A percentile compares a stretch with the other conserved stretches of the same genome.
Evolutionary conservation across 2,329 filamentous ascomycete genomes (phyloP).

Genomic region (Trichophaea hybrida): DNA sequence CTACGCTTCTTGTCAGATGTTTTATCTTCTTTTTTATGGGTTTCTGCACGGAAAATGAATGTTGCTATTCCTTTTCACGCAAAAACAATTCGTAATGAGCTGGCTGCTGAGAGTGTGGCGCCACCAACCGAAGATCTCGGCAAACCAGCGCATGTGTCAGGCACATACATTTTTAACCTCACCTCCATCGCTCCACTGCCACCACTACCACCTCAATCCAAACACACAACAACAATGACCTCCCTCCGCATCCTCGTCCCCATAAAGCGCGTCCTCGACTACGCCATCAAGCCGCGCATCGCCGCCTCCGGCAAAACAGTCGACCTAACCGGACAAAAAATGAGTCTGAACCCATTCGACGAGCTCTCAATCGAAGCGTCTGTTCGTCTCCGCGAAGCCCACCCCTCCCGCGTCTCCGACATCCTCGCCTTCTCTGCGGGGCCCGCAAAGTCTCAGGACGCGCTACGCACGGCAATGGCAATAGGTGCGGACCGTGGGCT

Average conservation of each 20-base stretch:
- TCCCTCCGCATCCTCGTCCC: conserved; percentile 42
- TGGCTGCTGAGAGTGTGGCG: background rate
- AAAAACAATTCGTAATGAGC: background rate
- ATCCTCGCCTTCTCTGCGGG: conserved; percentile 84
- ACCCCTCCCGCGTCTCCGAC: conserved; percentile 65
- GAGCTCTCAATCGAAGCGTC: conserved; percentile 96
- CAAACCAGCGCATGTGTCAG: background rate
- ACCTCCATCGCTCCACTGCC: background rate
- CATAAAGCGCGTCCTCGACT: conserved; percentile 45
- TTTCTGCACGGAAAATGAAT: too few relatives aligned
- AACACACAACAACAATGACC: conserved; percentile 31
- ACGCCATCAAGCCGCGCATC: conserved; percentile 53
- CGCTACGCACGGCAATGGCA: conserved; percentile 90
- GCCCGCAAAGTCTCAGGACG: conserved; percentile 72
- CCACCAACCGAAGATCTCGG: background rate
- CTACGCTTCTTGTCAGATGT: too few relatives aligned
- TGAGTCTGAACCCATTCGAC: conserved; percentile 98
- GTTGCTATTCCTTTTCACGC: background rate
- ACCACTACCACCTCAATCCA: background rate
- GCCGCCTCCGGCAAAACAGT: conserved; percentile 63
- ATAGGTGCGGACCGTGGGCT: conserved; percentile 92
- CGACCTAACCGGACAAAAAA: conserved; percentile 85
- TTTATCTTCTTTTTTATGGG: too few relatives aligned
- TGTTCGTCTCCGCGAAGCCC: conserved; percentile 82
- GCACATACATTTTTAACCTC: background rate